Evolutionary conservation across 495 filamentous ascomycete species (phyloP), one percentile per base, ranked within the genome.

Genomic region (Xylaria castorea): DNA sequence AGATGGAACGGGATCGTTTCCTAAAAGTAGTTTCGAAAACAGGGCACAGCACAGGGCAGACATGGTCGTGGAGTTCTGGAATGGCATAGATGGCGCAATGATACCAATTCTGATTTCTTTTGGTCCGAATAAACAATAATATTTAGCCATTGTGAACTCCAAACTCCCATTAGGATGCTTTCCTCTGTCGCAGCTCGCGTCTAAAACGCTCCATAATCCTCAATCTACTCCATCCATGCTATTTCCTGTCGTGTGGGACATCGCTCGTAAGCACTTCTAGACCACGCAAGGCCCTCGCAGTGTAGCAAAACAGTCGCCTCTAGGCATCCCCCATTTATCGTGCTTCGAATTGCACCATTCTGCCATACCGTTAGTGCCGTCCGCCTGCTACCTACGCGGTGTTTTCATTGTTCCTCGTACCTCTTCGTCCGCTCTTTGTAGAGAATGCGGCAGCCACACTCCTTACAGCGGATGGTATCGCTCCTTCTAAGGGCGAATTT

Each of bases 261-360:
- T 66, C 63, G 40, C 62, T 36, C 44, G 63, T 51, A 66, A 50
- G 51, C n/a, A 2, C 63, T 20, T 20, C 30, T 20, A 40, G 60
- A 1, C 60, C 36, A 38, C 38, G 12, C 7, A 4, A 25, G 12
- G 2, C 6, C 20, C 22, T 38, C 5, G 20, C 22, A 7, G 22
- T 40, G 25, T 48, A n/a, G 25, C 36, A 32, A 30, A 62, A 70
- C 36, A 62, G 40, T 16, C 40, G 5, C 18, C 25, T 30, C 8
- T 30, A 12, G 38, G 22, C 5, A 30, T 40, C 9, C 38, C 18
- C 18, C 27, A 6, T 16, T 82, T 77, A 98, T 76, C 95, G 90
- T 63, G 97, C 97, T 84, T 99, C 95, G 77, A 99, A 99, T 82
- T 99, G 96, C 44, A 99, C 95, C 95, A 99, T 98, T 89, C 87